Evolutionary conservation across 2,329 filamentous ascomycete species (phyloP).

Genomic region (Zymoseptoria tritici): DNA sequence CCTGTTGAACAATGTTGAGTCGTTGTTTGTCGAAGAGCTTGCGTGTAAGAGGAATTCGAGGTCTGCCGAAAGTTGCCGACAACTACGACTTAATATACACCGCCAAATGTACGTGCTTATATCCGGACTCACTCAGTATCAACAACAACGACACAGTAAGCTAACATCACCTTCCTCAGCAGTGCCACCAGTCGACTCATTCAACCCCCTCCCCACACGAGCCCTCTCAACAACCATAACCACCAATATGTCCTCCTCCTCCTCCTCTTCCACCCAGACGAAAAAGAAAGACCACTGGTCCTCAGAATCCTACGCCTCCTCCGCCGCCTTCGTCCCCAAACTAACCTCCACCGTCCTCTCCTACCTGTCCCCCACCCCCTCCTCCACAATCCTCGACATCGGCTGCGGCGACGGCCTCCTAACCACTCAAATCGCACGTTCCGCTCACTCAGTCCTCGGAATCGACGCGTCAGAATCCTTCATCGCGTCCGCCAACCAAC

Average conservation of each 20-base stretch:
- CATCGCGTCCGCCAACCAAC: constrained; percentile 30
- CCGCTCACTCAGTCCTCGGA: constrained; percentile 29
- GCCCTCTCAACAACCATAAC: neutral
- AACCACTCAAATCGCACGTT: constrained; percentile 32
- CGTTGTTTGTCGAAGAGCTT: neutral
- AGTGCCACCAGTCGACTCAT: neutral
- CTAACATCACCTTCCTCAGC: neutral
- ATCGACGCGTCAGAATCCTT: constrained; percentile 36
- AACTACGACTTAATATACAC: no score
- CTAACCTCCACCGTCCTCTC: constrained; percentile 33
- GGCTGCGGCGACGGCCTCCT: constrained; percentile 36
- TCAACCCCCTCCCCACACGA: neutral
- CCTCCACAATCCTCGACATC: constrained; percentile 34
- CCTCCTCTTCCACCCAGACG: neutral
- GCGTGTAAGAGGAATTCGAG: neutral
- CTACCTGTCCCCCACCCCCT: constrained; percentile 30
- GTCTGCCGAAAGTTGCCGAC: no score
- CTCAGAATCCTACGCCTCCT: constrained; percentile 27
- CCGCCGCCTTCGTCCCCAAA: constrained; percentile 36
- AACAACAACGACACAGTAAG: neutral
- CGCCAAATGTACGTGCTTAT: no score
- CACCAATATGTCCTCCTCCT: neutral
- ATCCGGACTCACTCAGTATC: neutral
- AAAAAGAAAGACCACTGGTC: constrained; percentile 28
- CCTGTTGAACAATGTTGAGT: neutral